phyloP scores from a whole-genome alignment of 106 monocot genomes.

The Apostasia ramifera region DNA sequence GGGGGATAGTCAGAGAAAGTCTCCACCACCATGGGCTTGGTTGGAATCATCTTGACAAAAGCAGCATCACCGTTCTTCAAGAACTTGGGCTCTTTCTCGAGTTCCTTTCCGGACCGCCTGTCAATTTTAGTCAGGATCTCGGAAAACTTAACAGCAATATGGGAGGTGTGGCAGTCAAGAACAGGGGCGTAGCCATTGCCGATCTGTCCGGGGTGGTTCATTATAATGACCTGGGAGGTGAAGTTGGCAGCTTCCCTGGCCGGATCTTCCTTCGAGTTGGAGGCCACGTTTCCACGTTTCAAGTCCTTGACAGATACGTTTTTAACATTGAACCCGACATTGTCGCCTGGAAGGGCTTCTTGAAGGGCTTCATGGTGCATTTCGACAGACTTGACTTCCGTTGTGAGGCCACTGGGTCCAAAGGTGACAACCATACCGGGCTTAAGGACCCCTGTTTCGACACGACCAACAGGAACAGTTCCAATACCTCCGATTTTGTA shows the following conservation, averaged over 20 bases:
- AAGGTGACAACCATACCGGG: slow-evolving; percentile 49
- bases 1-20: slow-evolving; percentile 11
- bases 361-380: too few species aligned
- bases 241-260: slow-evolving; percentile 46
- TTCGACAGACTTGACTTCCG: slow-evolving; percentile 25
- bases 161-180: slow-evolving; percentile 12
- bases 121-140: slow-evolving; percentile 12
- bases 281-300: slow-evolving; percentile 44
- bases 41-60: slow-evolving; percentile 13
- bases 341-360: neutral
- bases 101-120: slow-evolving; percentile 9
- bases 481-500: too few species aligned
- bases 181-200: slow-evolving; percentile 7
- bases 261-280: slow-evolving; percentile 5
- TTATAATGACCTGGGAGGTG: slow-evolving; percentile 18
- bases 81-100: slow-evolving; percentile 18
- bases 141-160: slow-evolving; percentile 10
- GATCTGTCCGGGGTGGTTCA: too few species aligned
- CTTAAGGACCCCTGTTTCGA: slow-evolving; percentile 25
- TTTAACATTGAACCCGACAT: slow-evolving; percentile 51
- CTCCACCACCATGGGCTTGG: slow-evolving; percentile 13
- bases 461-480: too few species aligned
- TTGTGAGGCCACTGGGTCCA: slow-evolving; percentile 42
- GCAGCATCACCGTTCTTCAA: slow-evolving; percentile 15
- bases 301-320: slow-evolving; percentile 49